Base-by-base conservation (phyloP, 805 yeast species). In the Candida ulmi region DNA sequence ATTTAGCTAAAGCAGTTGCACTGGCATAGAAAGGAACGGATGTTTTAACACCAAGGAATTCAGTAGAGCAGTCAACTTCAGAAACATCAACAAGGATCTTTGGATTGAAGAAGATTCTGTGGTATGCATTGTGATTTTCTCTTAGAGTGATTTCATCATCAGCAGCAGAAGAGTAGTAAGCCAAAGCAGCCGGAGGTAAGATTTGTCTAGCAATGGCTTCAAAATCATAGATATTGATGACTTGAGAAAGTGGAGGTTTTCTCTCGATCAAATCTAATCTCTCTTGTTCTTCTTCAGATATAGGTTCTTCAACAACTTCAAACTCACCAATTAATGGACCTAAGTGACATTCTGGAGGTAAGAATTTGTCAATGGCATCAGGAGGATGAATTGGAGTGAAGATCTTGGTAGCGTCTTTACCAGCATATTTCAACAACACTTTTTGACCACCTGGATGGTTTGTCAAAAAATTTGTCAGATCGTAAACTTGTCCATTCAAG, bases 131-230 rank as follows among this genome's bases (percentile, higher is more conserved):
- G 60, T 88, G 97, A 65, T 91, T 91, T 55, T 90, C 96, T 50
- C 98, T 74, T 54, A 85, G 58, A 2, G 96, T 75, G 50, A 91
- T 76, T 65, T 91, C 98, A 60, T 91, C 98, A 61, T 91, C 97
- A 15, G 95, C 74, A 9, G 91, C 98, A 27, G 88, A 78, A 4
- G 95, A 83, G 58, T 88, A 91, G 62, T 91, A 91, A 12, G 93
- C 93, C 95, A 97, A 86, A 0, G 93, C 97, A 25, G 76, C 74
- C 40, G 76, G 78, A 24, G 86, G 74, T 70, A 91, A 68, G 26
- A 86, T 83, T 43, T 80, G 74, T 37, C 87, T 72, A 4, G 98
- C 97, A 33, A 91, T 77, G 51, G 76, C 74, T 60, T 91, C 98
- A 56, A 91, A 88, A 60, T 91, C 98, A 51, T 78, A 81, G 43